Base-by-base conservation (phyloP, 108 stramenopile species). In the Fragilaria crotonensis region DNA sequence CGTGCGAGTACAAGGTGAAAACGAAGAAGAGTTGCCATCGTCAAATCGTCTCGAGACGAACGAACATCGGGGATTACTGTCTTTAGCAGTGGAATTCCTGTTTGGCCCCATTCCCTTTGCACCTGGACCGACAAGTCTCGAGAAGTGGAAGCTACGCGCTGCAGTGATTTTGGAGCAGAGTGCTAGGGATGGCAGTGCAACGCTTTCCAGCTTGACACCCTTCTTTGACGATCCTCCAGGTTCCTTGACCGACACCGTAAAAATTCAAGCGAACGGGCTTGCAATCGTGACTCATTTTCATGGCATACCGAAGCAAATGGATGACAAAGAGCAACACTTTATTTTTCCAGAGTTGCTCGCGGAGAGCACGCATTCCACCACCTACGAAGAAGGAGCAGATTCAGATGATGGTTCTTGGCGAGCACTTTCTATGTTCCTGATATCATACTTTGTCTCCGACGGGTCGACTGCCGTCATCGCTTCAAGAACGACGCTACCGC, bases 51-150 rank as follows among this genome's bases (percentile, higher is more conserved):
- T 0, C 11, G 4, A 29, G 3, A 57, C 22, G 21, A 44, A 21
- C 36, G 76, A 65, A 23, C 72, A 83, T 30, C 73, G 71, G 44
- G 86, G 86, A 30, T 28, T 93, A 7, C 62, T 93, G 2, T 85
- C 87, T 0, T 44, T 88, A 33, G 77, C 77, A 17, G 83, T 89
- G 3, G 90, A 89, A 54, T 93, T 87, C 60, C 72, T 93, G 18
- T 93, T 93, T 68, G 90, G 90, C 27, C 87, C 90, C 14, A 60
- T 52, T 17, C 52, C 63, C 5, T 67, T 73, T 31, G 30, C 52
- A 25, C 61, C 70, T 0, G 59, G 59, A 14, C 72, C 72, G 5
- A 33, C 68, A 21, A 70, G 77, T 31, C 48, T 71, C 26, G 81
- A 85, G 25, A 81, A 69, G 48, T 93, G 90, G 90, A 78, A 80